Percentiles rank a stretch among this genome's conserved stretches.
phyloP scores from a whole-genome alignment of 768 basidiomycete genomes.

The Pilatotrama ljubarskyi region DNA sequence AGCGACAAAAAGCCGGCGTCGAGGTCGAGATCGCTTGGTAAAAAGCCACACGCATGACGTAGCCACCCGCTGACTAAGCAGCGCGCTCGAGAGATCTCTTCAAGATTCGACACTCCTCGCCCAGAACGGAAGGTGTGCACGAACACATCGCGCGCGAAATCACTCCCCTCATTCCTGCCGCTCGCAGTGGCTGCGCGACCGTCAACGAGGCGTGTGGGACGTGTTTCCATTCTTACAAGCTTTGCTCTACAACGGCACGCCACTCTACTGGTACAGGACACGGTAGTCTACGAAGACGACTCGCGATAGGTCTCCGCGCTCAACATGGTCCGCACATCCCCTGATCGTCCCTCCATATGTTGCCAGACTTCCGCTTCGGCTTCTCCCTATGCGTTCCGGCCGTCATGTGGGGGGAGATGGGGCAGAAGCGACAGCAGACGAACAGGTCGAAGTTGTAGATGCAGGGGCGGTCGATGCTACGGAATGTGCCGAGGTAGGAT shows the following conservation, averaged over 20 bases:
- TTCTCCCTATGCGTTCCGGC: not conserved
- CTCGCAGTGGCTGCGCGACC: not conserved
- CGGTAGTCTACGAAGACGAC: constrained; percentile 11
- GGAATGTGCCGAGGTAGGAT: not conserved
- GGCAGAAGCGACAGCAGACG: not conserved
- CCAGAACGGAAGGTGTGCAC: constrained; percentile 14
- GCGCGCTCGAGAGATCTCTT: not conserved
- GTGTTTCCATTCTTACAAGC: constrained; percentile 12
- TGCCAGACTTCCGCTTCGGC: not conserved
- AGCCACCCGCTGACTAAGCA: constrained; percentile 2
- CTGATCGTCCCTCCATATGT: constrained; percentile 13
- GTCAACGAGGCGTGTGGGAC: constrained; percentile 6
- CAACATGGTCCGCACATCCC: not conserved
- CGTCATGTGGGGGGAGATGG: not conserved
- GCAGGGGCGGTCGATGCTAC: not conserved
- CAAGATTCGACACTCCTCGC: constrained; percentile 12
- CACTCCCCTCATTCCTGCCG: constrained; percentile 15
- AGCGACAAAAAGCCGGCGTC: constrained; percentile 9
- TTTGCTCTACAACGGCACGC: not conserved
- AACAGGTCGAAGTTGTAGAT: not conserved
- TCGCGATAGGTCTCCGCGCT: not conserved
- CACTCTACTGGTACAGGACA: constrained; percentile 17
- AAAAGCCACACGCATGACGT: constrained; percentile 4
- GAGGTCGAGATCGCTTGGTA: not conserved
- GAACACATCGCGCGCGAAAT: constrained; percentile 10